phyloP scores from a whole-genome alignment of 1,284 basidiomycete species.

The Puccinia hordei region DNA sequence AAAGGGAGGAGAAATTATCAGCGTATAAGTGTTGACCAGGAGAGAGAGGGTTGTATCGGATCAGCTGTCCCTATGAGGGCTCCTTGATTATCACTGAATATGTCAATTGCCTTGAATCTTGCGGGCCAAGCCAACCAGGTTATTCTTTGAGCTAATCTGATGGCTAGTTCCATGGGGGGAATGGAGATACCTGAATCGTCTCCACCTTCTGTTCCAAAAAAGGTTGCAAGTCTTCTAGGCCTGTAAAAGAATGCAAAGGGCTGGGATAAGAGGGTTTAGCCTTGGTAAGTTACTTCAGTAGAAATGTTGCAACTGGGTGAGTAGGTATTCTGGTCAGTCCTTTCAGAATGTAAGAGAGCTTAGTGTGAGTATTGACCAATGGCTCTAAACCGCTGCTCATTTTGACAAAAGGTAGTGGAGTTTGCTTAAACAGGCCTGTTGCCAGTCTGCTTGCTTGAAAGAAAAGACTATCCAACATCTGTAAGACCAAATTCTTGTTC shows the following conservation, averaged over 20 bases:
- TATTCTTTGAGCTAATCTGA: neutral
- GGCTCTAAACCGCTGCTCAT: neutral
- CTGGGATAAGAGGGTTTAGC: neutral
- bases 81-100: slow-evolving; percentile 22
- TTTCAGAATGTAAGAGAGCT: neutral
- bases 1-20: neutral
- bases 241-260: neutral
- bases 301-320: neutral
- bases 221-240: neutral
- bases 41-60: neutral
- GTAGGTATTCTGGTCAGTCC: neutral
- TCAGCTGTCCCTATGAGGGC: neutral
- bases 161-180: neutral
- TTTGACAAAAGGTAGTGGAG: too few species aligned
- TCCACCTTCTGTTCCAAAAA: neutral
- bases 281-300: neutral
- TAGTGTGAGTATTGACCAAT: neutral
- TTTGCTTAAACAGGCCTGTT: too few species aligned
- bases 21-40: slow-evolving; percentile 7
- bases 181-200: neutral
- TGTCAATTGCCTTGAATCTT: neutral
- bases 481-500: neutral
- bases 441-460: too few species aligned
- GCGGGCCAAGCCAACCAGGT: neutral
- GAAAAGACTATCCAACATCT: neutral